Percentiles rank a stretch among this genome's conserved stretches.
phyloP scores from a whole-genome alignment of 2,329 filamentous ascomycete species.

The Epichloe sibirici region DNA sequence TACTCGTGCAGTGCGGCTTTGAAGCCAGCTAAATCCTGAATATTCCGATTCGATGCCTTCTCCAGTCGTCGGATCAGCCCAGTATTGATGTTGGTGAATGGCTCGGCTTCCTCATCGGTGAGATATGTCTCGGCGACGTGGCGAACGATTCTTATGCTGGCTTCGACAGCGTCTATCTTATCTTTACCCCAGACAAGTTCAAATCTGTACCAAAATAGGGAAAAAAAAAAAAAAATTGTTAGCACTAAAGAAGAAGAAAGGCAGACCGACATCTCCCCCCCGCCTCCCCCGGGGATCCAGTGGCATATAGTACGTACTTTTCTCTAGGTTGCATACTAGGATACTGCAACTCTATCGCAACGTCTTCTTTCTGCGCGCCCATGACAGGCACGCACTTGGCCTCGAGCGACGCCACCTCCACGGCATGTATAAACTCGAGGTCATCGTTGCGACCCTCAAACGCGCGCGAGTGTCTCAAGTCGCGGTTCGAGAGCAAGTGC shows the following conservation, averaged over 20 bases:
- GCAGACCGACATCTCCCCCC: too few relatives aligned
- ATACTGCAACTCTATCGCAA: constrained; percentile 65
- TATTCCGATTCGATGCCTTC: constrained; percentile 56
- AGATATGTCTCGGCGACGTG: constrained; percentile 67
- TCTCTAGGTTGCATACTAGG: constrained; percentile 62
- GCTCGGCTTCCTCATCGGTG: constrained; percentile 51
- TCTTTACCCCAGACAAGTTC: constrained; percentile 69
- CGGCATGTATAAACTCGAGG: constrained; percentile 44
- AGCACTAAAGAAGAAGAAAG: background rate
- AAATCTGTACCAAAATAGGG: constrained; percentile 17
- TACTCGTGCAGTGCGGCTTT: constrained; percentile 61
- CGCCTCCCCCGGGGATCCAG: too few relatives aligned
- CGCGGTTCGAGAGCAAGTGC: constrained; percentile 33
- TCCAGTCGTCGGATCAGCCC: constrained; percentile 70
- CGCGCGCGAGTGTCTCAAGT: constrained; percentile 32
- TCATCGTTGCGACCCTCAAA: constrained; percentile 31
- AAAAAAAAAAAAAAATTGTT: background rate
- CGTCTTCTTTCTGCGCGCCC: constrained; percentile 37
- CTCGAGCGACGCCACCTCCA: constrained; percentile 39
- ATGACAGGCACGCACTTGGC: constrained; percentile 39
- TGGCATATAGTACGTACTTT: constrained; percentile 32
- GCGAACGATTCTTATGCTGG: constrained; percentile 58
- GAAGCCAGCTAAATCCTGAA: constrained; percentile 55
- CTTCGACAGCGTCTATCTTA: constrained; percentile 63
- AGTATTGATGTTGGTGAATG: constrained; percentile 57